These are phyloP conservation scores for Rhodotorula sp. DNA, from an alignment of 1,284 basidiomycete genomes.

Conservation along the genomic window DNA sequence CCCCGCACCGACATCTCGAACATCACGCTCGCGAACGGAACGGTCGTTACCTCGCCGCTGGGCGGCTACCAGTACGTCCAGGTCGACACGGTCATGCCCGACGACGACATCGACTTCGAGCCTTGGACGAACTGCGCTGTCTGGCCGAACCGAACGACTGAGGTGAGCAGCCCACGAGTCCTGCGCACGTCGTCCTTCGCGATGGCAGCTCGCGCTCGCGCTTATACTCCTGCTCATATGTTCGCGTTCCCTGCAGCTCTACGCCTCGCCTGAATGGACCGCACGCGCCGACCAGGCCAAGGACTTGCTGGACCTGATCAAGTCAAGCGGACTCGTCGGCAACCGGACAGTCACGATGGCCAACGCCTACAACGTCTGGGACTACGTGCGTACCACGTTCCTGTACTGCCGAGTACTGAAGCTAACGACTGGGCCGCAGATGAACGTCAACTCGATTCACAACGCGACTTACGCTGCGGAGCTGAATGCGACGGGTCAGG, in stretches of 20 bases:
- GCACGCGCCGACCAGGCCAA: slow-evolving; percentile 56
- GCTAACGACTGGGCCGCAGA: slow-evolving; percentile 49
- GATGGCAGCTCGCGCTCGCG: not conserved
- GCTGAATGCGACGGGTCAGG: slow-evolving; percentile 56
- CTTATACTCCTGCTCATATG: not conserved
- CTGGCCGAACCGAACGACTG: slow-evolving; percentile 37
- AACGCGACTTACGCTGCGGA: slow-evolving; percentile 73
- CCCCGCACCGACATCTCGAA: slow-evolving; percentile 56
- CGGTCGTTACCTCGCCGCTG: slow-evolving; percentile 63
- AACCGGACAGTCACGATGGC: slow-evolving; percentile 64
- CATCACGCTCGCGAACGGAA: slow-evolving; percentile 71
- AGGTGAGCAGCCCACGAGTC: not conserved
- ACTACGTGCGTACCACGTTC: slow-evolving; percentile 28
- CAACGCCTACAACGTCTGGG: slow-evolving; percentile 68
- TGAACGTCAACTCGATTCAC: slow-evolving; percentile 71
- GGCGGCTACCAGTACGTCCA: slow-evolving; percentile 61
- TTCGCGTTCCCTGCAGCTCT: slow-evolving; percentile 26
- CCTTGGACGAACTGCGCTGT: slow-evolving; percentile 47
- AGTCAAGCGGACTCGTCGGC: slow-evolving; percentile 61
- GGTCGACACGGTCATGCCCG: slow-evolving; percentile 71
- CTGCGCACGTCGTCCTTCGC: not conserved
- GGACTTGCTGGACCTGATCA: slow-evolving; percentile 64
- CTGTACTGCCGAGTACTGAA: slow-evolving; percentile 42
- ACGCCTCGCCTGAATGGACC: slow-evolving; percentile 57
- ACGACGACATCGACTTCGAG: slow-evolving; percentile 76